Percentiles rank a stretch among this genome's conserved stretches.
phyloP scores from a whole-genome alignment of 257 asterid species.

The Nemophila menziesii region DNA sequence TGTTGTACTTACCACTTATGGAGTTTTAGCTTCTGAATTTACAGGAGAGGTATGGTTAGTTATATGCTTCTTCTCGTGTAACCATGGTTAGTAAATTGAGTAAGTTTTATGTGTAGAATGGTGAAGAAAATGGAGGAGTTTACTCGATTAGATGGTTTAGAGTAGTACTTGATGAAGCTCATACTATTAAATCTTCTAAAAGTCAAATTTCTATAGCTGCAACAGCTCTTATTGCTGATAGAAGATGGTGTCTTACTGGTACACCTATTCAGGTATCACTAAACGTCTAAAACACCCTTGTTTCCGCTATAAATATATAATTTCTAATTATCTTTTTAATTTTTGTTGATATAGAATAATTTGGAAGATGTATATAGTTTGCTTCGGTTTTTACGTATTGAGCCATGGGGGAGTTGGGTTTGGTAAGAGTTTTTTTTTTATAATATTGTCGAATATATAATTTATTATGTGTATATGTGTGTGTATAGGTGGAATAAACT shows the following conservation, averaged over 20 bases:
- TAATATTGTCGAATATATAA: slow-evolving; percentile 5
- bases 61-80: no score
- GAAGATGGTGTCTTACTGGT: slow-evolving; percentile 98
- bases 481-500: slow-evolving; percentile 84
- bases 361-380: slow-evolving; percentile 91
- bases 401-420: slow-evolving; percentile 99
- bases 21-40: slow-evolving; percentile 85
- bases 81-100: neutral
- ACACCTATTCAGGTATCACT: slow-evolving; percentile 84
- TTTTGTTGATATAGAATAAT: slow-evolving; percentile 66
- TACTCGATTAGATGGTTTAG: slow-evolving; percentile 83
- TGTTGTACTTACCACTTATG: slow-evolving; percentile 87
- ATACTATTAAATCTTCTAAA: slow-evolving; percentile 89
- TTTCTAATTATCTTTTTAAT: slow-evolving; percentile 11
- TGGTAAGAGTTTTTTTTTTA: slow-evolving; percentile 44
- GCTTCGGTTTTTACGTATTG: slow-evolving; percentile 88
- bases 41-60: slow-evolving; percentile 54
- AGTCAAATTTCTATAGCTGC: slow-evolving; percentile 92
- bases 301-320: no score
- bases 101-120: slow-evolving; percentile 29
- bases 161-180: slow-evolving; percentile 95
- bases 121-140: slow-evolving; percentile 68
- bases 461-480: slow-evolving; percentile 2
- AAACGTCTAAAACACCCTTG: neutral
- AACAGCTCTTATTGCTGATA: slow-evolving; percentile 71